These are phyloP conservation scores for Oidiodendron maius DNA, from an alignment of 495 filamentous ascomycete species.

Conservation along the genomic window DNA sequence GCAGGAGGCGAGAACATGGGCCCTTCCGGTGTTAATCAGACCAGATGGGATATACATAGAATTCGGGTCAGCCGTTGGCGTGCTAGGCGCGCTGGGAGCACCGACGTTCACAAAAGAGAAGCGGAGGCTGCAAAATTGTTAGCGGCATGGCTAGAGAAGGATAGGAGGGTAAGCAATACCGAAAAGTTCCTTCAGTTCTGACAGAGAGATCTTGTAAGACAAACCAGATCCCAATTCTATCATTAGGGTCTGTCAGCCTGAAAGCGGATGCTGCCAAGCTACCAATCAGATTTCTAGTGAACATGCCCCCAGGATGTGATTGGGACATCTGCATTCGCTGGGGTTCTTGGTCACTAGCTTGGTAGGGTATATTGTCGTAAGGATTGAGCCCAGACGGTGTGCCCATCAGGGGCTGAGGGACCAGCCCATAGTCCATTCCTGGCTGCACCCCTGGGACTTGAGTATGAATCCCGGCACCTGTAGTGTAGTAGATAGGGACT, in stretches of 20 bases:
- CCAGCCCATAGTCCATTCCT: constrained; percentile 13
- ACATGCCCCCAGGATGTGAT: constrained; percentile 73
- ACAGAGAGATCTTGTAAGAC: constrained; percentile 94
- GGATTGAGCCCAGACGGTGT: neutral
- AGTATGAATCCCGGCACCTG: constrained; percentile 11
- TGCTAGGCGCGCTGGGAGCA: constrained; percentile 16
- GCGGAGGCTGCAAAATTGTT: constrained; percentile 29
- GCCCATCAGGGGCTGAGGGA: constrained; percentile 10
- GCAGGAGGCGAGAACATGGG: constrained; percentile 78
- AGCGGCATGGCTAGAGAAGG: constrained; percentile 8
- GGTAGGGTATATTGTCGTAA: constrained; percentile 9
- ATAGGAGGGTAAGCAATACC: constrained; percentile 47
- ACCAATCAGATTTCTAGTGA: constrained; percentile 92
- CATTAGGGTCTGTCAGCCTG: constrained; percentile 71
- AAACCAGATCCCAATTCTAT: constrained; percentile 93
- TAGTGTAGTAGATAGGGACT: neutral
- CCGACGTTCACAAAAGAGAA: constrained; percentile 82
- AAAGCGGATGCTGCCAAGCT: constrained; percentile 89
- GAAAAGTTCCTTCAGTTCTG: constrained; percentile 82
- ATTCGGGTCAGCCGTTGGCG: constrained; percentile 20
- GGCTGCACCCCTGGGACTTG: neutral
- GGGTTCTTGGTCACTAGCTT: constrained; percentile 2
- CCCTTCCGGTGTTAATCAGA: constrained; percentile 66
- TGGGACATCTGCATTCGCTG: constrained; percentile 17
- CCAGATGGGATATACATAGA: neutral